Conservation (phyloP, 176 grass and related monocot species). For the Metroxylon sagu region DNA sequence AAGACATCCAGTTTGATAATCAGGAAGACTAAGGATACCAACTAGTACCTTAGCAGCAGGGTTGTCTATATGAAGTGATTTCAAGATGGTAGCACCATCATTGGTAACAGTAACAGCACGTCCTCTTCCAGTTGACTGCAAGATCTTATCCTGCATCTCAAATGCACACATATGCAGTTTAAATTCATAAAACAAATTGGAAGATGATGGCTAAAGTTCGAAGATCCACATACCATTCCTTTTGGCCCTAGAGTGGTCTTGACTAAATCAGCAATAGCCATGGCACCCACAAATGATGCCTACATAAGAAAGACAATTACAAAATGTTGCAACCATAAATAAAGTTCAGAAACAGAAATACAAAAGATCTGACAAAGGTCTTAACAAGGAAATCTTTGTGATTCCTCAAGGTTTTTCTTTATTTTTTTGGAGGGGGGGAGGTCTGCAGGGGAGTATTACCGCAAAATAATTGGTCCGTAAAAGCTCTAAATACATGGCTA, state of each 20-base stretch:
- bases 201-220: neutral
- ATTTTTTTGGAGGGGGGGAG: too few species aligned
- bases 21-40: constrained; percentile 60
- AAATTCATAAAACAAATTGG: neutral
- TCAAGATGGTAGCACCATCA: constrained; percentile 94
- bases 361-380: too few species aligned
- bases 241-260: constrained; percentile 95
- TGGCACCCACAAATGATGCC: constrained; percentile 78
- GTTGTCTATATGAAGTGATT: constrained; percentile 93
- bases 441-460: too few species aligned
- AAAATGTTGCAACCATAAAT: too few species aligned
- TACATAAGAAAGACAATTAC: constrained; percentile 10
- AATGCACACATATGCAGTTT: neutral
- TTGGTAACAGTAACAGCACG: constrained; percentile 79
- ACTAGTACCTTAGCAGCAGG: constrained; percentile 95
- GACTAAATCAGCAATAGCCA: constrained; percentile 72
- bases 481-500: too few species aligned
- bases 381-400: too few species aligned
- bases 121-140: constrained; percentile 88
- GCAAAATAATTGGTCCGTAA: too few species aligned
- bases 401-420: too few species aligned
- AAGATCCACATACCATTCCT: constrained; percentile 59
- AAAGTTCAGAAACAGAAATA: too few species aligned
- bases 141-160: constrained; percentile 70
- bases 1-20: neutral